phyloP scores from a whole-genome alignment of 164 flowering plant genomes.

The Brasenia schreberi region DNA sequence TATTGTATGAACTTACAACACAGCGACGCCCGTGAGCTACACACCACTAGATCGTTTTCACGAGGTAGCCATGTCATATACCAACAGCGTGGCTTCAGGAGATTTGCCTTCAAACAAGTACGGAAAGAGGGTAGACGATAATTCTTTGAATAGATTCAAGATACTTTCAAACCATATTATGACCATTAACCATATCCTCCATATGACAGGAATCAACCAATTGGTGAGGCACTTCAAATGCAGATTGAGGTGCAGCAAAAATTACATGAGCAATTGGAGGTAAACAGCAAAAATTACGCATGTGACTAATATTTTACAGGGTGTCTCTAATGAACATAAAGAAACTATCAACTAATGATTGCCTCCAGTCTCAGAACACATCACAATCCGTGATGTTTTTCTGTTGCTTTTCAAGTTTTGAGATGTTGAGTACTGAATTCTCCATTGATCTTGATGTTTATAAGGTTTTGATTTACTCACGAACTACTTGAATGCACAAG shows the following conservation, averaged over 20 bases:
- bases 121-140: neutral
- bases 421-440: too few relatives aligned
- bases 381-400: too few relatives aligned
- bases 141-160: neutral
- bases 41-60: neutral
- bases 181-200: slow-evolving; percentile 10
- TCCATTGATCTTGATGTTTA: too few relatives aligned
- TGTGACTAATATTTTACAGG: too few relatives aligned
- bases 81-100: neutral
- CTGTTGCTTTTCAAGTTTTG: too few relatives aligned
- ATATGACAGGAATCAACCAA: slow-evolving; percentile 43
- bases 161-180: too few relatives aligned
- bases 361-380: too few relatives aligned
- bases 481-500: too few relatives aligned
- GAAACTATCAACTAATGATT: too few relatives aligned
- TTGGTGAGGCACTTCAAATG: slow-evolving; percentile 81
- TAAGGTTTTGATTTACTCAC: too few relatives aligned
- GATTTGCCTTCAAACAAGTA: neutral
- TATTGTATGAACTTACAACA: neutral
- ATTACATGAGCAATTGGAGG: slow-evolving; percentile 95
- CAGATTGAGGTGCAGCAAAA: slow-evolving; percentile 94
- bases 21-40: neutral
- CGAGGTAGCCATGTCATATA: neutral
- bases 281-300: slow-evolving; percentile 8
- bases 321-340: too few relatives aligned